Evolutionary conservation across 1,284 basidiomycete species (phyloP).

Genomic region (Leccinum fuscescens): DNA sequence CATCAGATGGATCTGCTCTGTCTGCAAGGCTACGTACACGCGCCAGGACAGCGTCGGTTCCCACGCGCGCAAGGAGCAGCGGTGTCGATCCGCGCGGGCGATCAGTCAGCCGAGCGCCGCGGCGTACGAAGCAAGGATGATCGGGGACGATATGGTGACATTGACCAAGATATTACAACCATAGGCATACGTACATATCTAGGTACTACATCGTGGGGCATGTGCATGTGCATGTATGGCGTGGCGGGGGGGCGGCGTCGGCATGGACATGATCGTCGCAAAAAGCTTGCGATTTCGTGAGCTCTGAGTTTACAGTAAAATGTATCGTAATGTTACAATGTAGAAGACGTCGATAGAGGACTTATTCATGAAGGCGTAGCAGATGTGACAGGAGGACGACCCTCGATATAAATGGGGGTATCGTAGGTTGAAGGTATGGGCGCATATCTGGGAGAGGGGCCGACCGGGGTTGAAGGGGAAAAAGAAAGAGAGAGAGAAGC

Average conservation of each 20-base stretch:
- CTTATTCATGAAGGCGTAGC: slow-evolving; percentile 4
- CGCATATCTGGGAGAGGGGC: slow-evolving; percentile 1
- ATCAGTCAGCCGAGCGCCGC: slow-evolving; percentile 18
- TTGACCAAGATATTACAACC: slow-evolving; percentile 21
- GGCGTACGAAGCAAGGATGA: slow-evolving; percentile 13
- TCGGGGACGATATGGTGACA: slow-evolving; percentile 14
- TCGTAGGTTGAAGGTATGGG: slow-evolving; percentile 7
- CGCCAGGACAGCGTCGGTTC: slow-evolving; percentile 20
- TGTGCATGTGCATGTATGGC: not conserved
- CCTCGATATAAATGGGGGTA: slow-evolving; percentile 6
- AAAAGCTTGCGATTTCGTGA: slow-evolving; percentile 2
- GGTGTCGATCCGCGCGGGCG: slow-evolving; percentile 12
- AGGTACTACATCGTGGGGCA: not conserved
- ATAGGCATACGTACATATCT: not conserved
- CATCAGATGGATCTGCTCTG: slow-evolving; percentile 23
- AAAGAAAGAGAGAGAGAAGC: not conserved
- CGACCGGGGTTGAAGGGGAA: not conserved
- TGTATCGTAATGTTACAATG: slow-evolving; percentile 12
- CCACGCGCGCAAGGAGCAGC: slow-evolving; percentile 5
- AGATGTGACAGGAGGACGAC: not conserved
- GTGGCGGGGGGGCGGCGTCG: not conserved
- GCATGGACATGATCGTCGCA: not conserved
- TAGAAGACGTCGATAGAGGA: not conserved
- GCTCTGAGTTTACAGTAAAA: slow-evolving; percentile 21
- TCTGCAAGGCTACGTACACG: slow-evolving; percentile 11